Conservation (phyloP, 176 grass and related monocot species). For the Carex pumila region DNA sequence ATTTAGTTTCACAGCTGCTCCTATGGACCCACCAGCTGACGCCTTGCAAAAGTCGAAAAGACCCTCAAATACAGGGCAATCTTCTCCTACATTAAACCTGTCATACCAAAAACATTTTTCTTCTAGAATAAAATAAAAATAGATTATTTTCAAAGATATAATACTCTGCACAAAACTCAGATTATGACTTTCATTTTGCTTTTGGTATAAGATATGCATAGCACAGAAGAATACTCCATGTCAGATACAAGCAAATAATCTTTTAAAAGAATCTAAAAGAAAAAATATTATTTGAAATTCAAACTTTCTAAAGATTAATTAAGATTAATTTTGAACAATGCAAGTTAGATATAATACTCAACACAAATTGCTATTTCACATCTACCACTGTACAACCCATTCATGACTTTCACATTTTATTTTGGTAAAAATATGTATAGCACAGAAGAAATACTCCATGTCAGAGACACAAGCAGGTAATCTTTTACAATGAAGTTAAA, state of each 20-base stretch:
- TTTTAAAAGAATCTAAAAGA: too few relatives aligned
- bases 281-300: neutral
- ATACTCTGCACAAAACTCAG: neutral
- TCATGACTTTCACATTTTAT: neutral
- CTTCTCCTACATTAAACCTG: slow-evolving; percentile 70
- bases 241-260: too few relatives aligned
- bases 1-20: slow-evolving; percentile 83
- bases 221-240: too few relatives aligned
- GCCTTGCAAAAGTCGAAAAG: slow-evolving; percentile 83
- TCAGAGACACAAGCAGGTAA: neutral
- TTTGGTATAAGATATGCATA: neutral
- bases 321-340: neutral
- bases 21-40: slow-evolving; percentile 67
- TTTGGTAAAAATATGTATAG: neutral
- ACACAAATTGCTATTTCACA: neutral
- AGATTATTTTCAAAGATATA: neutral
- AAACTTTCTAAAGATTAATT: neutral
- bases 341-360: neutral
- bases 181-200: neutral
- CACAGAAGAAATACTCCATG: neutral
- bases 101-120: neutral
- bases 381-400: neutral
- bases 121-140: neutral
- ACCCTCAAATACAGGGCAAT: slow-evolving; percentile 85
- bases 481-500: neutral